A percentile compares a stretch with the other conserved stretches of the same genome.
phyloP scores from a whole-genome alignment of 495 filamentous ascomycete species.

The Hyaloscypha hepaticicola region DNA sequence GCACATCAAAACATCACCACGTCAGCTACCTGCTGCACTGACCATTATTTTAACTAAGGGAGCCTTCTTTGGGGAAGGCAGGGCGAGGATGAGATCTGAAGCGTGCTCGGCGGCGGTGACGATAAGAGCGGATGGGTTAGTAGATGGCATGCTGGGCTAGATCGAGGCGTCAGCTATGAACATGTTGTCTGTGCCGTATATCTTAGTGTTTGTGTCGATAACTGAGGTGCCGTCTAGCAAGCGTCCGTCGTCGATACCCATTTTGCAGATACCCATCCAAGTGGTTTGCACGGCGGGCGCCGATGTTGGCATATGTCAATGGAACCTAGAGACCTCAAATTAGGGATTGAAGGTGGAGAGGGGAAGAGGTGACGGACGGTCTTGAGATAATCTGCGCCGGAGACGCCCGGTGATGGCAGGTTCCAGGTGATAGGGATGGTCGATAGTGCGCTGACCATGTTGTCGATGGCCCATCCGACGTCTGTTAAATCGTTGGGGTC shows the following conservation, averaged over 20 bases:
- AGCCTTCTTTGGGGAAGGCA: not conserved
- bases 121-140: conserved; percentile 54
- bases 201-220: conserved; percentile 62
- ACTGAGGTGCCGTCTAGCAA: conserved; percentile 53
- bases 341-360: not conserved
- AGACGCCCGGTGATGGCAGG: conserved; percentile 50
- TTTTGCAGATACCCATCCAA: conserved; percentile 64
- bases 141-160: conserved; percentile 54
- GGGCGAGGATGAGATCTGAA: conserved; percentile 42
- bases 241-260: conserved; percentile 59
- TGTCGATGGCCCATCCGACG: conserved; percentile 54
- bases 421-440: conserved; percentile 54
- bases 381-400: conserved; percentile 51
- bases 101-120: conserved; percentile 54
- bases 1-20: not conserved
- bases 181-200: conserved; percentile 64
- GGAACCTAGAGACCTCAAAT: conserved; percentile 22
- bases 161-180: conserved; percentile 56
- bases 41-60: not conserved
- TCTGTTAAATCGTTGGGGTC: conserved; percentile 41
- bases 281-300: conserved; percentile 65
- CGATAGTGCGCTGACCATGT: conserved; percentile 54
- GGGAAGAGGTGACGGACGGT: conserved; percentile 32
- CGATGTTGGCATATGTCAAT: conserved; percentile 47
- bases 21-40: not conserved